These are phyloP conservation scores for Leccinum pellstonianum DNA, from an alignment of 768 basidiomycete genomes.

Conservation along the genomic window DNA sequence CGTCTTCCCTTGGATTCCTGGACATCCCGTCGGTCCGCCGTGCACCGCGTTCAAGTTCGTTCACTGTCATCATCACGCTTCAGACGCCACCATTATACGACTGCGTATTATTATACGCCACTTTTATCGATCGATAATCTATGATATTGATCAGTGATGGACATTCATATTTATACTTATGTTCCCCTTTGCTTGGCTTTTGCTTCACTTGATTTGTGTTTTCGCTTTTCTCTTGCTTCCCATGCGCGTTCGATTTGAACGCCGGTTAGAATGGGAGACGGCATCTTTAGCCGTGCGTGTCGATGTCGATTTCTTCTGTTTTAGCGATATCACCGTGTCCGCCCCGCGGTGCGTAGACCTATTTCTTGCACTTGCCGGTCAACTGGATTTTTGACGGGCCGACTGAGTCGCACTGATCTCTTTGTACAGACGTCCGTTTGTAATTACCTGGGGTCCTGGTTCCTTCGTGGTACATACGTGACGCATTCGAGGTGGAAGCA, in stretches of 20 bases:
- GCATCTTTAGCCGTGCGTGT: no score
- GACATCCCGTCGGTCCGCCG: not conserved
- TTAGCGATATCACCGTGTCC: no score
- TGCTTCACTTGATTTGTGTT: not conserved
- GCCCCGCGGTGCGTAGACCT: no score
- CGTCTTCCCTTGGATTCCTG: not conserved
- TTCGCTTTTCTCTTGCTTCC: not conserved
- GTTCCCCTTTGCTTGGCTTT: not conserved
- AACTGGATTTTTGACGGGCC: no score
- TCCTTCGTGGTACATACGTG: no score
- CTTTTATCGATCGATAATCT: not conserved
- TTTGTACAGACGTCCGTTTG: no score
- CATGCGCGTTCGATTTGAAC: not conserved
- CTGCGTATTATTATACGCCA: not conserved
- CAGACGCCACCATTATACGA: not conserved
- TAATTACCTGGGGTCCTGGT: no score
- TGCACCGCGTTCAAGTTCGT: not conserved
- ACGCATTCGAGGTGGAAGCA: no score
- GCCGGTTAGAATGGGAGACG: no score
- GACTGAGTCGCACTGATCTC: no score
- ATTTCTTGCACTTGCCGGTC: no score
- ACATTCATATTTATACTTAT: not conserved
- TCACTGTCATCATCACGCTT: not conserved
- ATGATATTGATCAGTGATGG: not conserved
- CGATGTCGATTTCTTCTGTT: no score